A percentile compares a stretch with the other conserved stretches of the same genome.
Conservation (phyloP, 2,329 filamentous ascomycete species). For the Neonectria coccinea region DNA sequence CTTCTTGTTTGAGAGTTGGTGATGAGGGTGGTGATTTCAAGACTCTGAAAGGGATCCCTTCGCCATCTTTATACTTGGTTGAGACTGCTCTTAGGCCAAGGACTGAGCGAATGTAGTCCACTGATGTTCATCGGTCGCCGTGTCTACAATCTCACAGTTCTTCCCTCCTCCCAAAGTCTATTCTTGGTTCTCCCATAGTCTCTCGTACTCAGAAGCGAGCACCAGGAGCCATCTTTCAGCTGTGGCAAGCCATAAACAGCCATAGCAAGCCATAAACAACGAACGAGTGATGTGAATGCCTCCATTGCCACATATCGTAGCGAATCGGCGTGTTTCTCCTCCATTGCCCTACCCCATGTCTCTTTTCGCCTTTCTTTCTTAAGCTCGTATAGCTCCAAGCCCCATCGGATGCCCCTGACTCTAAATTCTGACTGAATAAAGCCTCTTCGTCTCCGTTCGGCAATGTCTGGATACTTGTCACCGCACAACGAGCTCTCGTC, state of each 20-base stretch:
- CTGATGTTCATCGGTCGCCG: not conserved
- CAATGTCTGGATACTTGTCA: constrained; percentile 3
- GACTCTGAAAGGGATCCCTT: constrained; percentile 1
- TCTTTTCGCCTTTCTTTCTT: constrained; percentile 12
- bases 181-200: not conserved
- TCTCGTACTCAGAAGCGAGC: not conserved
- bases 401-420: not conserved
- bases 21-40: constrained; percentile 21
- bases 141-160: not conserved
- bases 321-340: not conserved
- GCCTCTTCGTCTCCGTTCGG: not conserved
- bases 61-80: constrained; percentile 14
- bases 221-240: not conserved
- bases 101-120: not conserved
- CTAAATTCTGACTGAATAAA: constrained; percentile 10
- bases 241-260: constrained; percentile 1
- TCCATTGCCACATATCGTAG: not conserved
- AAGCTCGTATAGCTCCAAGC: constrained; percentile 24
- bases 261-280: not conserved
- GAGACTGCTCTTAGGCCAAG: not conserved
- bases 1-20: constrained; percentile 24
- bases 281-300: not conserved
- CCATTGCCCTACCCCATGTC: not conserved
- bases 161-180: not conserved
- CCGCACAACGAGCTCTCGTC: not conserved